A percentile compares a stretch with the other conserved stretches of the same genome.
phyloP scores from a whole-genome alignment of 352 stramenopile genomes.

The Globisporangium nunn region DNA sequence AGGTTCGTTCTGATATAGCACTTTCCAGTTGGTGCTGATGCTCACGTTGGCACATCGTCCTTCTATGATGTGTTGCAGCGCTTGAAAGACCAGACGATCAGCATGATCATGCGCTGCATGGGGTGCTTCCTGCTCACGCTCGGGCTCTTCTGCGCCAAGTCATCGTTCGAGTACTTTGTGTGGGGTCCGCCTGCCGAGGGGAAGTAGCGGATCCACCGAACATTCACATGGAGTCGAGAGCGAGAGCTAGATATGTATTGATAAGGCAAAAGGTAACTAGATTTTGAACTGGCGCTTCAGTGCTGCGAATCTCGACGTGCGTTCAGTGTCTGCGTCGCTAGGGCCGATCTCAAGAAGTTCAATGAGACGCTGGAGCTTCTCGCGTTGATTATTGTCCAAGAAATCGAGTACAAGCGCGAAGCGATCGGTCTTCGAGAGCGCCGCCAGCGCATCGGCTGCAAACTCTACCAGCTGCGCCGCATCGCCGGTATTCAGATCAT shows the following conservation, averaged over 20 bases:
- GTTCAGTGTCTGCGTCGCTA: neutral
- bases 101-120: constrained; percentile 76
- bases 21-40: neutral
- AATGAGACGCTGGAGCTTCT: constrained; percentile 33
- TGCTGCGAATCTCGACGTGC: constrained; percentile 1
- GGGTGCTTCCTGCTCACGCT: constrained; percentile 79
- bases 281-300: constrained; percentile 12
- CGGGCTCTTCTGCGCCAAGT: constrained; percentile 78
- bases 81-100: constrained; percentile 82
- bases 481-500: constrained; percentile 5
- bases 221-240: neutral
- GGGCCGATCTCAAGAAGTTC: constrained; percentile 8
- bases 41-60: neutral
- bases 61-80: constrained; percentile 24
- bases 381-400: constrained; percentile 57
- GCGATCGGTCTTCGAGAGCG: constrained; percentile 35
- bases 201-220: constrained; percentile 2
- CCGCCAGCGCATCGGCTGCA: constrained; percentile 25
- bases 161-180: constrained; percentile 80
- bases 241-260: constrained; percentile 8
- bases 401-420: constrained; percentile 67
- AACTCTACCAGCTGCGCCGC: constrained; percentile 22
- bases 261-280: constrained; percentile 6
- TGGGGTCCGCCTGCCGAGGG: constrained; percentile 16
- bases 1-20: constrained; percentile 50